phyloP scores from a whole-genome alignment of 768 basidiomycete species.

The Heimioporus sp. region DNA sequence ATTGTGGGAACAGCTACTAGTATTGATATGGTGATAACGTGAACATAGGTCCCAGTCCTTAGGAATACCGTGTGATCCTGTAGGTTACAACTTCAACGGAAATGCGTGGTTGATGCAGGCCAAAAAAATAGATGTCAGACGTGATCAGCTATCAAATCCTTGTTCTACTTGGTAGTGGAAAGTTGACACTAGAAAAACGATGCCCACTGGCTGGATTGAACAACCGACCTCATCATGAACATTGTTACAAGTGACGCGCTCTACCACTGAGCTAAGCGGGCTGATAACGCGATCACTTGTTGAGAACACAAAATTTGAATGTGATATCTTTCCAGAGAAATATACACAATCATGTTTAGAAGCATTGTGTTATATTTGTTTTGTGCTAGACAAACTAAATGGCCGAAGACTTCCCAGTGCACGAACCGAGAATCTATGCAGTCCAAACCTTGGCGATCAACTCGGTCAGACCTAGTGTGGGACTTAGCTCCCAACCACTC shows the following conservation, averaged over 20 bases:
- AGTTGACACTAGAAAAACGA: not conserved
- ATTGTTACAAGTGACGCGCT: conserved; percentile 41
- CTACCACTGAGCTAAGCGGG: conserved; percentile 46
- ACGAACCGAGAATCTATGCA: conserved; percentile 45
- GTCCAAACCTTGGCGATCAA: conserved; percentile 80
- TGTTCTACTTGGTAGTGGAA: too few species aligned
- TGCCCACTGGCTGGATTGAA: conserved; percentile 46
- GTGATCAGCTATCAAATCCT: too few species aligned
- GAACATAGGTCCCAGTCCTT: too few species aligned
- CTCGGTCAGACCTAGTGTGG: conserved; percentile 72
- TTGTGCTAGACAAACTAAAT: not conserved
- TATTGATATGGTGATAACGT: too few species aligned
- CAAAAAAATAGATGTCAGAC: too few species aligned
- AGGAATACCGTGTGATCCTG: too few species aligned
- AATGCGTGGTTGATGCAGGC: too few species aligned
- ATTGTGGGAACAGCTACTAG: too few species aligned
- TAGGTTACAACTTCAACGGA: too few species aligned
- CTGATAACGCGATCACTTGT: not conserved
- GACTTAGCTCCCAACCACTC: not conserved
- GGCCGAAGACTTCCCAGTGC: not conserved
- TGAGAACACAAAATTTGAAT: too few species aligned
- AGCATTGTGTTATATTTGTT: not conserved
- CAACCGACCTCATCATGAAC: conserved; percentile 43
- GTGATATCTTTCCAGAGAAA: too few species aligned
- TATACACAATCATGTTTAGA: too few species aligned